Evolutionary conservation across 495 filamentous ascomycete genomes (phyloP).

Genomic region (Durotheca rogersii): DNA sequence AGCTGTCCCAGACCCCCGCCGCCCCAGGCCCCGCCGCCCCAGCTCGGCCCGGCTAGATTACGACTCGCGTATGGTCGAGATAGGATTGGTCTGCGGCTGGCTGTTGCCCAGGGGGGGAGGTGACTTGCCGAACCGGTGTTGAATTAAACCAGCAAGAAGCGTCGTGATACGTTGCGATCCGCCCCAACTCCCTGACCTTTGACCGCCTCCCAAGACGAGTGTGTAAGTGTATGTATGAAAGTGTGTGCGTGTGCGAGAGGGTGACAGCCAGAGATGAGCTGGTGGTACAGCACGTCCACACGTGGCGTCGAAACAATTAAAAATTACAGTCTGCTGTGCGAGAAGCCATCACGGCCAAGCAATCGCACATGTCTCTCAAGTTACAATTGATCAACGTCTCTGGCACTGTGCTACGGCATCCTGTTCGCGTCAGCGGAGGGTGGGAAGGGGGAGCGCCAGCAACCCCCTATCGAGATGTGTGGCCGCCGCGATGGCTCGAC

Average conservation of each 20-base stretch:
- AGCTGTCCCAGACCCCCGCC: background rate
- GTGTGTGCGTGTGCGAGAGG: too few species aligned
- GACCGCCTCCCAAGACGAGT: constrained; percentile 5
- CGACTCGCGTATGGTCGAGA: constrained; percentile 5
- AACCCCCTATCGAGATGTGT: constrained; percentile 20
- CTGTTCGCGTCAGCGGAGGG: background rate
- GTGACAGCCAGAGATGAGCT: constrained; percentile 6
- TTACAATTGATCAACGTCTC: constrained; percentile 14
- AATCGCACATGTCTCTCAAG: constrained; percentile 24
- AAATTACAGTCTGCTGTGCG: constrained; percentile 28
- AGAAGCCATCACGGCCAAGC: constrained; percentile 13
- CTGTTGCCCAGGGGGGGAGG: constrained; percentile 7
- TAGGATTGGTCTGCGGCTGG: constrained; percentile 11
- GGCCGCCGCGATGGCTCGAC: constrained; percentile 14
- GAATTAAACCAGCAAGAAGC: constrained; percentile 9
- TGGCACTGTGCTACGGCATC: constrained; percentile 2
- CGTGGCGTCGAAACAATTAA: constrained; percentile 12
- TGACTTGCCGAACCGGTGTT: constrained; percentile 7
- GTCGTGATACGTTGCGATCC: constrained; percentile 13
- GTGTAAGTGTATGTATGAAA: too few species aligned
- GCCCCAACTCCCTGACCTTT: constrained; percentile 9
- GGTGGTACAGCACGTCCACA: constrained; percentile 2
- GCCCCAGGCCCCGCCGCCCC: background rate
- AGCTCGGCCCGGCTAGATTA: constrained; percentile 7
- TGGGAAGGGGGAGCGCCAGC: too few species aligned